Conservation (phyloP, 768 basidiomycete genomes). For the Fomitopsis serialis region DNA sequence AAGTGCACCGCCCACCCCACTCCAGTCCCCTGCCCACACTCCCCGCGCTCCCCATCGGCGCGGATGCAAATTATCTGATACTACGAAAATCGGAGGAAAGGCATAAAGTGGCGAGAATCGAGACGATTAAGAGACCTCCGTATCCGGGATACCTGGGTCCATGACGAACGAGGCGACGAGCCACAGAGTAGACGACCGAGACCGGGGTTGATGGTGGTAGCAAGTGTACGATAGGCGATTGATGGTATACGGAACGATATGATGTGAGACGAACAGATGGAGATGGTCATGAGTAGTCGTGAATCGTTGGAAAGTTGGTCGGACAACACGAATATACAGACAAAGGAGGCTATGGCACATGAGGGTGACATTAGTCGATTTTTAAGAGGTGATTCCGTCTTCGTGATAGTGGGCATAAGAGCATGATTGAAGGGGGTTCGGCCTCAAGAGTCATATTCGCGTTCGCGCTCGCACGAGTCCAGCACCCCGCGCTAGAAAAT, state of each 20-base stretch:
- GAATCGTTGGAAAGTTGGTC: not conserved
- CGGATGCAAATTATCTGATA: not conserved
- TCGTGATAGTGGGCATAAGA: not conserved
- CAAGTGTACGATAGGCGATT: not conserved
- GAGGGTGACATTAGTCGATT: not conserved
- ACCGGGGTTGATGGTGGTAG: not conserved
- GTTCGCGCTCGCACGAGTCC: conserved; percentile 3
- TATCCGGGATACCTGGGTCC: not conserved
- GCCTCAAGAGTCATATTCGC: not conserved
- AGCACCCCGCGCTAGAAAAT: conserved; percentile 3
- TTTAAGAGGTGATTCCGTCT: not conserved
- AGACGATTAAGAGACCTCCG: not conserved
- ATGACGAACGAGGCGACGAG: not conserved
- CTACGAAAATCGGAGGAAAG: not conserved
- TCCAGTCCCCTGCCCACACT: not conserved
- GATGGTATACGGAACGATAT: not conserved
- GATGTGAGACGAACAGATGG: not conserved
- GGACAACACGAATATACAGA: not conserved
- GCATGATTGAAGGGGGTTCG: not conserved
- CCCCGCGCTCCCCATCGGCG: not conserved
- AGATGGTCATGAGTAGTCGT: conserved; percentile 1
- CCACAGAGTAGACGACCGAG: not conserved
- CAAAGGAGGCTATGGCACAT: not conserved
- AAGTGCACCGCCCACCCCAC: not conserved
- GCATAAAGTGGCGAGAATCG: not conserved